Evolutionary conservation across 2,329 filamentous ascomycete species (phyloP), one percentile per base, ranked within the genome.

Genomic region (Cadophora sp.): DNA sequence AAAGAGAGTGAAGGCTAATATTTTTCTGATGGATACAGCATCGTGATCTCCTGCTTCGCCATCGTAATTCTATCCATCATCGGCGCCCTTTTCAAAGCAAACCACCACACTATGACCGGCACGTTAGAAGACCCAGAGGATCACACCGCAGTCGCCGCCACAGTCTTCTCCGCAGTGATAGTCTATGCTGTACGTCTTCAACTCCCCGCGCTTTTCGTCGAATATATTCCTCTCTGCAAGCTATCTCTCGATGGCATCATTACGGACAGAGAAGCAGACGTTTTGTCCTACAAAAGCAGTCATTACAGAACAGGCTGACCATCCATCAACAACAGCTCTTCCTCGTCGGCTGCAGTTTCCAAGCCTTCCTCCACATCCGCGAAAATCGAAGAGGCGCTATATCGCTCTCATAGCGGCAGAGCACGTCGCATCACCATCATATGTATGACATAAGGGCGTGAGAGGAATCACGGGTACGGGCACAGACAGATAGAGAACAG

Each of bases 301-400:
- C 19, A 48, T 48, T n/a, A 22, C 4, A 6, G 11, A 48, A 22
- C n/a, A 48, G 26, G 24, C 46, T 60, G 19, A 34, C 37, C 31
- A 51, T n/a, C 12, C 37, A 8, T 61, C 31, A 31, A 34, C 31
- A 31, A 34, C 73, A 97, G 94, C 89, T 86, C 22, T 98, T 98
- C 85, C 87, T 97, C 66, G 85, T 97, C 62, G 97, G 97, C 83
- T 98, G 95, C 81, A 92, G 91, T 67, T 88, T 94, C 73, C 95
- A 98, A 80, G 95, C 94, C 71, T 88, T 92, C 77, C 86, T 97
- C 70, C 94, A 98, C 81, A 82, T 93, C 76, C 90, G 93, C 80
- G 91, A 94, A 80, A 93, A 89, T 81, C 87, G 92, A 80, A 86
- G 92, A 78, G 94, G 94, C 72, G 91, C 93, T 70, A 97, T 97